Evolutionary conservation across 2,329 filamentous ascomycete genomes (phyloP).

Genomic region (Metarhizium guizhouense): DNA sequence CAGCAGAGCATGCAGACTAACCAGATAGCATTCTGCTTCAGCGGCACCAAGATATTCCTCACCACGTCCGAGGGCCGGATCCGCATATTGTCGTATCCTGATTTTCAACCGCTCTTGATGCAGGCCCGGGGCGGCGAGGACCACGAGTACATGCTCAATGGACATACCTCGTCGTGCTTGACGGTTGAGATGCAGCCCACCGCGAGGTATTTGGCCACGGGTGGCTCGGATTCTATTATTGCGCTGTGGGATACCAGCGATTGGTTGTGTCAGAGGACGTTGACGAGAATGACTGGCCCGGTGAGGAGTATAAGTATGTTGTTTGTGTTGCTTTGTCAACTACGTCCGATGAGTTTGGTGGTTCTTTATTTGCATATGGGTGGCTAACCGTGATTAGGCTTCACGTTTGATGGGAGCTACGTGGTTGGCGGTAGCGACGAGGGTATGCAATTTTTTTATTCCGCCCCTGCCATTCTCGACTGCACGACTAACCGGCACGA

Average conservation of each 20-base stretch:
- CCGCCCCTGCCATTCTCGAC: not conserved
- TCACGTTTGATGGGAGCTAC: conserved; percentile 71
- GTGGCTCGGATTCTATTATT: conserved; percentile 67
- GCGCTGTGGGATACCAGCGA: conserved; percentile 70
- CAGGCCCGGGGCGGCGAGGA: conserved; percentile 31
- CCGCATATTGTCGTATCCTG: conserved; percentile 61
- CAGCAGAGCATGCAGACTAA: conserved; percentile 59
- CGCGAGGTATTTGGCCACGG: conserved; percentile 63
- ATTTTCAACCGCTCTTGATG: conserved; percentile 46
- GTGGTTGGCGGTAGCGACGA: conserved; percentile 68
- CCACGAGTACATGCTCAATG: conserved; percentile 53
- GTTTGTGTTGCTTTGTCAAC: not conserved
- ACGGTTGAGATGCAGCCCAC: conserved; percentile 61
- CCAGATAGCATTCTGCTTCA: conserved; percentile 66
- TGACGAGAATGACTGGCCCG: conserved; percentile 59
- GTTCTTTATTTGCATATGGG: too few relatives aligned
- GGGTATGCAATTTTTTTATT: conserved; percentile 30
- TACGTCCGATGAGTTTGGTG: not conserved
- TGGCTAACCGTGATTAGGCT: conserved; percentile 37
- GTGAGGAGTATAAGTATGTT: conserved; percentile 57
- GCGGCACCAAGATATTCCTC: conserved; percentile 59
- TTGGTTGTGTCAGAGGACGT: conserved; percentile 66
- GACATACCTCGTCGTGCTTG: conserved; percentile 65
- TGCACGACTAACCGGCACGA: not conserved
- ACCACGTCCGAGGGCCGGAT: conserved; percentile 64